Evolutionary conservation across 768 basidiomycete species (phyloP).

Genomic region (Xerocomellus dryophilus): DNA sequence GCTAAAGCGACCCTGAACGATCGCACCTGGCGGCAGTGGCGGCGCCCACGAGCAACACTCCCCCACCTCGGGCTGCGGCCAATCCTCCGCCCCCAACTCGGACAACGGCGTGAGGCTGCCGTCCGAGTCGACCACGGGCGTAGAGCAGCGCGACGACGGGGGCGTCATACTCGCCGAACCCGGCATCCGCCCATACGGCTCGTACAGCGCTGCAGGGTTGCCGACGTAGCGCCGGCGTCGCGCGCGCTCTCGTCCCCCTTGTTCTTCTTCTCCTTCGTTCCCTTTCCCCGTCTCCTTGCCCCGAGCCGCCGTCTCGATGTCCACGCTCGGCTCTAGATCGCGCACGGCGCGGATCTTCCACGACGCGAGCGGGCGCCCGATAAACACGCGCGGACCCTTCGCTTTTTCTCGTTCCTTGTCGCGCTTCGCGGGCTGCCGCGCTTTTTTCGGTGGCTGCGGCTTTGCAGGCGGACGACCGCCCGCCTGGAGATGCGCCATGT

Average conservation of each 20-base stretch:
- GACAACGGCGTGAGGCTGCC: conserved; percentile 10
- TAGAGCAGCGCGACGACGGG: conserved; percentile 7
- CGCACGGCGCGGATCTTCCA: conserved; percentile 23
- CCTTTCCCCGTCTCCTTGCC: not conserved
- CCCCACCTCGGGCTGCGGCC: conserved; percentile 34
- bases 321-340: conserved; percentile 21
- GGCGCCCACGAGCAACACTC: conserved; percentile 30
- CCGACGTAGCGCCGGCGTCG: conserved; percentile 23
- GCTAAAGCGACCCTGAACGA: not conserved
- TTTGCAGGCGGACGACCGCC: not conserved
- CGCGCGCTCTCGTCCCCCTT: not conserved
- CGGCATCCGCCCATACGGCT: conserved; percentile 23
- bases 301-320: not conserved
- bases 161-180: not conserved
- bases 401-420: not conserved
- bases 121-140: conserved; percentile 13
- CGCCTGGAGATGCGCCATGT: not conserved
- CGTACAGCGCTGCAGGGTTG: conserved; percentile 10
- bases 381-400: conserved; percentile 20
- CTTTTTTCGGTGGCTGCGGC: not conserved
- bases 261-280: not conserved
- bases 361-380: conserved; percentile 22
- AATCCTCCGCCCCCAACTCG: conserved; percentile 11
- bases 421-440: not conserved
- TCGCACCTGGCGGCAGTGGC: not conserved